Base-by-base conservation (phyloP, 768 basidiomycete species). In the Mycena alexandri region DNA sequence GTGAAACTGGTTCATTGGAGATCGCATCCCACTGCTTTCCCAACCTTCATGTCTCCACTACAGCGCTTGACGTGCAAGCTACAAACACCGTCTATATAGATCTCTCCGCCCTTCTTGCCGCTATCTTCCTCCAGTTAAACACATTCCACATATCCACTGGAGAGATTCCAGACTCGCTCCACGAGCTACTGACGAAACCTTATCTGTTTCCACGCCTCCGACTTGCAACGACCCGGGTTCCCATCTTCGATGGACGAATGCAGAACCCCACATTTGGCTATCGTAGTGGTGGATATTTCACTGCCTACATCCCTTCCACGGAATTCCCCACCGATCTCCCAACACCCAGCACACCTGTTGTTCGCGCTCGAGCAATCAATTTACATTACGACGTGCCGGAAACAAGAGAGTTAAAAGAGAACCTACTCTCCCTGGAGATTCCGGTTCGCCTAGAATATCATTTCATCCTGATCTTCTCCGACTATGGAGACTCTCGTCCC, bases 161-260 rank as follows among this genome's bases (percentile, higher is more conserved):
- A 19, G 48, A 61, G 22, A 50, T 51, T 14, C 34, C 47, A 16
- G 21, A 14, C 4, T 33, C 36, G 3, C 22, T 61, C 2, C n/a
- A 22, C 13, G 19, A 29, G 24, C 5, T 61, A 6, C 22, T 61
- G 21, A 41, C 48, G 13, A 48, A 50, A 19, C 46, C 34, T 0
- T 4, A 6, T 24, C 14, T 8, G 19, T 51, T 24, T 50, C 58
- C 34, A 3, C 14, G 3, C 16, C 24, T 61, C 4, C 47, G 38
- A 19, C 24, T 61, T 11, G 0, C 48, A 10, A 50, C 59, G 11
- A 50, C 59, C 0, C 22, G 4, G 0, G 16, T 61, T 1, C 59
- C 59, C 5, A 61, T 61, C 17, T 61, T 61, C 24, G 59, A 61
- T 9, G 12, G 12, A 5, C 14, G 59, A 33, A 61, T 50, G 47